A percentile compares a stretch with the other conserved stretches of the same genome.
phyloP scores from a whole-genome alignment of 1,284 basidiomycete species.

The Ustilago xerochloae region DNA sequence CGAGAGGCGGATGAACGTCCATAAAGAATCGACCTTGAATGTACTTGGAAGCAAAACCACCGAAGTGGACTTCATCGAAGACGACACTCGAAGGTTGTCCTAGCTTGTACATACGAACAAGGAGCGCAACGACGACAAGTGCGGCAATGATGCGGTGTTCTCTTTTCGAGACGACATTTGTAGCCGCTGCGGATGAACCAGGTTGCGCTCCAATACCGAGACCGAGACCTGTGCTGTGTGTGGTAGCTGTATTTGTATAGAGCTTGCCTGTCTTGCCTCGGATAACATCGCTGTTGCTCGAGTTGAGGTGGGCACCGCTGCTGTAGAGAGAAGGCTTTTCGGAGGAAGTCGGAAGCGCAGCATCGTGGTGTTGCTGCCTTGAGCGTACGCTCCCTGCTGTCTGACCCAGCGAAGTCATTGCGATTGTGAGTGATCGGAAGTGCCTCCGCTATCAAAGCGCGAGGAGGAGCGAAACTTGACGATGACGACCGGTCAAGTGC shows the following conservation, averaged over 20 bases:
- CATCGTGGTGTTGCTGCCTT: constrained; percentile 28
- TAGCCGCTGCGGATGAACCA: constrained; percentile 36
- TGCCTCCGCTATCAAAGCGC: neutral
- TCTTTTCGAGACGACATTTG: constrained; percentile 17
- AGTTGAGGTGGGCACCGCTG: neutral
- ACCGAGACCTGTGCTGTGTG: constrained; percentile 42
- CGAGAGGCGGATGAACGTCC: constrained; percentile 97
- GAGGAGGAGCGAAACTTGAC: neutral
- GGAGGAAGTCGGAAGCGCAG: neutral
- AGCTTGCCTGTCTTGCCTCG: constrained; percentile 35
- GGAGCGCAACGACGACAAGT: constrained; percentile 32
- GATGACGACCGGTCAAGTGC: neutral
- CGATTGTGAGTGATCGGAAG: neutral
- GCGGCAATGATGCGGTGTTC: constrained; percentile 45
- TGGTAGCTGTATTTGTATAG: constrained; percentile 8
- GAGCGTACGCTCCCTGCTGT: constrained; percentile 46
- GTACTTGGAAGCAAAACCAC: constrained; percentile 79
- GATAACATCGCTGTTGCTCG: constrained; percentile 27
- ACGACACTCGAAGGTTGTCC: constrained; percentile 65
- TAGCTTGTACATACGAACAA: constrained; percentile 60
- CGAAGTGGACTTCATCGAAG: constrained; percentile 68
- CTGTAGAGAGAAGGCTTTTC: constrained; percentile 41
- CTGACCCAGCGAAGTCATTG: constrained; percentile 51
- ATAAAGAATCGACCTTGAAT: constrained; percentile 90
- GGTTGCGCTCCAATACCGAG: constrained; percentile 47